These are phyloP conservation scores for Arabidopsis thaliana DNA, from an alignment of 345 rosid species.

Conservation along the genomic window DNA sequence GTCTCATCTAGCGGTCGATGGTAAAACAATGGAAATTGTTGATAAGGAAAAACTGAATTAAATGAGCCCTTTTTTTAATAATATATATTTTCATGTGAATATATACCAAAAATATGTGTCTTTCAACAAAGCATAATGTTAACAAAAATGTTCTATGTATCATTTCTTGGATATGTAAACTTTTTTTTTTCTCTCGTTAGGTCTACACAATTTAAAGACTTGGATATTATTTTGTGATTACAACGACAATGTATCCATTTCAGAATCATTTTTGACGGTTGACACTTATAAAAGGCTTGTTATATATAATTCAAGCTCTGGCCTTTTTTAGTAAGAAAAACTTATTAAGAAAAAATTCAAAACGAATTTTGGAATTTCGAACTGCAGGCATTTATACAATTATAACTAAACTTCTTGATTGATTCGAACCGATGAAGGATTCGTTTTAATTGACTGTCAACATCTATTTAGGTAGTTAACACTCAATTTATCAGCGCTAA, in stretches of 20 bases:
- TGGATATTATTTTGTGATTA: not conserved
- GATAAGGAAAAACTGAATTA: slow-evolving; percentile 14
- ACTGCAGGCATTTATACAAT: not conserved
- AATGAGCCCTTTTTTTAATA: not conserved
- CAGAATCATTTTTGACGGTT: slow-evolving; percentile 7
- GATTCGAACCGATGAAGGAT: not conserved
- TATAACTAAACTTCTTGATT: not conserved
- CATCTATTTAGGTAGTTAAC: slow-evolving; percentile 1
- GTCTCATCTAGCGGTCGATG: not conserved
- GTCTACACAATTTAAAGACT: not conserved
- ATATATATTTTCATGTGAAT: not conserved
- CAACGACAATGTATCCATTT: not conserved
- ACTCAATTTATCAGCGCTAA: slow-evolving; percentile 1
- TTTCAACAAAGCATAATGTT: slow-evolving; percentile 13
- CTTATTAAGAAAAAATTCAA: slow-evolving; percentile 2
- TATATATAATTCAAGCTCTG: slow-evolving; percentile 15
- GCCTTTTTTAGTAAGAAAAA: not conserved
- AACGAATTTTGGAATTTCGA: not conserved
- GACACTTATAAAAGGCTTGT: slow-evolving; percentile 1
- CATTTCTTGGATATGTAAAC: slow-evolving; percentile 8
- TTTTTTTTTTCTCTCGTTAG: not conserved
- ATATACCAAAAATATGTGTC: not conserved
- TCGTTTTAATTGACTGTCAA: slow-evolving; percentile 4
- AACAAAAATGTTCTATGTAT: slow-evolving; percentile 5
- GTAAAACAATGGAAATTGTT: not conserved